Conservation (phyloP, 1,284 basidiomycete genomes). For the Flammula alnicola region DNA sequence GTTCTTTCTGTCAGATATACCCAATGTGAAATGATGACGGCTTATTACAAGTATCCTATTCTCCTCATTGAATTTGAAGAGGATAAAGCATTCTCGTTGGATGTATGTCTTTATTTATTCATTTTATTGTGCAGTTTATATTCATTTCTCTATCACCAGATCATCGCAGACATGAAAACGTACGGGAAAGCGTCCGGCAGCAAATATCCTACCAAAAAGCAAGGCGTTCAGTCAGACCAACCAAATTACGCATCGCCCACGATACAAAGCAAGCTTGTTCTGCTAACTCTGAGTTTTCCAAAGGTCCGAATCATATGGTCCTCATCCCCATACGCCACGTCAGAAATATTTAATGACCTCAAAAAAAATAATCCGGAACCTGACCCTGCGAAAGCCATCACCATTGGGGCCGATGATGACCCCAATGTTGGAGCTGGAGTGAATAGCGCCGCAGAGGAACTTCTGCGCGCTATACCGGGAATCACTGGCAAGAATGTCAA, state of each 20-base stretch:
- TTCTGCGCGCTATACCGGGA: conserved; percentile 76
- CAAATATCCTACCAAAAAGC: conserved; percentile 61
- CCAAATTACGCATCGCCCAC: conserved; percentile 46
- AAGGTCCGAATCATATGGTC: conserved; percentile 96
- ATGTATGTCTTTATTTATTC: conserved; percentile 52
- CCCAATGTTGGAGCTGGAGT: conserved; percentile 66
- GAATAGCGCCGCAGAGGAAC: conserved; percentile 77
- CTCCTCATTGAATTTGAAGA: conserved; percentile 99
- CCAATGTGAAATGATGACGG: conserved; percentile 97
- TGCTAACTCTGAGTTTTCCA: conserved; percentile 90
- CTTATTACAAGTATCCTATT: conserved; percentile 93
- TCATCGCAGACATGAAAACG: conserved; percentile 63
- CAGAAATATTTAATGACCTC: conserved; percentile 92
- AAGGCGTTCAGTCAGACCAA: conserved; percentile 42
- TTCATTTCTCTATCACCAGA: conserved; percentile 37
- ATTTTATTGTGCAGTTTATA: neutral
- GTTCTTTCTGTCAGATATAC: conserved; percentile 78
- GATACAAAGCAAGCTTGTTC: conserved; percentile 89
- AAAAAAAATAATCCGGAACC: conserved; percentile 89
- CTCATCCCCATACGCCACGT: conserved; percentile 90
- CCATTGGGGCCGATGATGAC: conserved; percentile 82
- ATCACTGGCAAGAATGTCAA: conserved; percentile 86
- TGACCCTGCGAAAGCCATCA: conserved; percentile 74
- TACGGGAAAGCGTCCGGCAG: conserved; percentile 59
- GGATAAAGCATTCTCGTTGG: conserved; percentile 91